These are phyloP conservation scores for Fagopyrum esculentum DNA, from an alignment of 148 eudicot species.

Conservation along the genomic window DNA sequence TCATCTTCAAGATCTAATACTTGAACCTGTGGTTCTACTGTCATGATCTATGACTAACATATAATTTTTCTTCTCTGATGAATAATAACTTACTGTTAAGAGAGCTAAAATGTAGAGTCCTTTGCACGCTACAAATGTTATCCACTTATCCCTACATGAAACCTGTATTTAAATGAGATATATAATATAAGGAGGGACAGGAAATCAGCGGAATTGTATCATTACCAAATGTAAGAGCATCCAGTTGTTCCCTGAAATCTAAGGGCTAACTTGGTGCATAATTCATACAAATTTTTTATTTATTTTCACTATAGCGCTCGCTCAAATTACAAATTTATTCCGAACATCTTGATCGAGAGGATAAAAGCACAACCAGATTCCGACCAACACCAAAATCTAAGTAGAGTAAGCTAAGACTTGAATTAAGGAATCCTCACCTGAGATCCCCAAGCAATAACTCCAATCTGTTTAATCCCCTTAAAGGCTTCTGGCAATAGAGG, in stretches of 20 bases:
- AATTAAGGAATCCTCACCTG: constrained; percentile 42
- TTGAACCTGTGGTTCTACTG: not conserved
- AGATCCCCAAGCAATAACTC: constrained; percentile 98
- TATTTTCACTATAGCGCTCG: not conserved
- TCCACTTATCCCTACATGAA: constrained; percentile 83
- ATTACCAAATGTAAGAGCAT: constrained; percentile 85
- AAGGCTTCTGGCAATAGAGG: constrained; percentile 81
- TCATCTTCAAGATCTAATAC: not conserved
- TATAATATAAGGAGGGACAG: not conserved
- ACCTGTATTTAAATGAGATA: not conserved
- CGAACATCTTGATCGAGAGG: not conserved
- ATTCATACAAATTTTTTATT: constrained; percentile 23
- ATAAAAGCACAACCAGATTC: not conserved
- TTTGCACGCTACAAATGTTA: constrained; percentile 68
- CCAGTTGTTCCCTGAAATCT: constrained; percentile 92
- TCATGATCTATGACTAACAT: not conserved
- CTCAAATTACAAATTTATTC: not conserved
- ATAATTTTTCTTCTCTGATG: not conserved
- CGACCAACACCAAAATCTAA: not conserved
- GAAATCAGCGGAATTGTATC: constrained; percentile 7
- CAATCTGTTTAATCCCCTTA: constrained; percentile 92
- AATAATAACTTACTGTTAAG: constrained; percentile 60
- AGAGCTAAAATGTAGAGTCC: constrained; percentile 59
- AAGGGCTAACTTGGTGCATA: constrained; percentile 78
- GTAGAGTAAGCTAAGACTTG: not conserved